Evolutionary conservation across 2,329 filamentous ascomycete genomes (phyloP), one percentile per base, ranked within the genome.

Genomic region (Aspergillus ruber): DNA sequence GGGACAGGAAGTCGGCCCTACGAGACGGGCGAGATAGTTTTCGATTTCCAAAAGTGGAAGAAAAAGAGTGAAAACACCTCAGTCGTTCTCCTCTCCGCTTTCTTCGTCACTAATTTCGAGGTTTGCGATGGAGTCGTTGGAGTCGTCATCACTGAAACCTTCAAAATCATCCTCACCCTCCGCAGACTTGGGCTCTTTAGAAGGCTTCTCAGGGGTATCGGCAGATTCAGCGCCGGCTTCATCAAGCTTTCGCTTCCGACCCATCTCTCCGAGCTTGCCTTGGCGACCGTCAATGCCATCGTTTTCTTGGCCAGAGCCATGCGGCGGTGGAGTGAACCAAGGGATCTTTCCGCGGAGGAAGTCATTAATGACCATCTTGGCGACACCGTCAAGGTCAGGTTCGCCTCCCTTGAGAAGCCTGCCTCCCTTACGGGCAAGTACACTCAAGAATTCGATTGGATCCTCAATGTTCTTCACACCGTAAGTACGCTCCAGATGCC

Each of bases 341-440:
- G 93, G 93, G 21, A 97, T 88, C 71, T 91, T 96, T 48, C 93
- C 93, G 54, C 93, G 77, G 62, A 97, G 81, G 66, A 97, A 98
- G 64, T 98, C 93, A 61, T 95, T 97, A 50, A 98, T 74, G 1
- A 98, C 86, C 83, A 95, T 95, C 70, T 95, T 95, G 1, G 93
- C 93, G 42, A 95, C 90, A 59, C 90, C 90, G 60, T 97, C 91
- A 47, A 96, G 73, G 67, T 98, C 93, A 3, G 91, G 86, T 66
- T 97, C 93, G n/a, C 91, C 93, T 49, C 88, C 91, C 65, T 89
- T 90, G 13, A 97, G 74, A 17, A 98, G 72, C 57, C 90, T 80
- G 13, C 93, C 93, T 49, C 84, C 83, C 68, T 96, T 97, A 48
- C 90, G 78, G 7, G 90, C 91, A 2, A 98, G 75, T 23, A 89